Base-by-base conservation (phyloP, 805 yeast species). In the Debaryomyces prosopidis region DNA sequence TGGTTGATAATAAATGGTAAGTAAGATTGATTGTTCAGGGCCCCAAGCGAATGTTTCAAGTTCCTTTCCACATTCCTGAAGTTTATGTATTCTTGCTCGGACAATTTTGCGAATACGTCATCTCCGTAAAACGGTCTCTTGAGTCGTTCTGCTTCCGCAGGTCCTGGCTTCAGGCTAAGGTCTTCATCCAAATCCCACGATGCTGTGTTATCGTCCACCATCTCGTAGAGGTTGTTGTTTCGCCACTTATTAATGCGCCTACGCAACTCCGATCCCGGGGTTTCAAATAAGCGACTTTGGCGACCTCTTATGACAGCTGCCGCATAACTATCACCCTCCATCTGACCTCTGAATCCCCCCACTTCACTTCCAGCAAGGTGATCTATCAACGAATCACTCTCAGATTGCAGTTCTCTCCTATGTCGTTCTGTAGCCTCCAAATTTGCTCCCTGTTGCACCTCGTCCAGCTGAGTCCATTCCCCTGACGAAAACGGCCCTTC, bases 161-260 rank as follows among this genome's bases (percentile, higher is more conserved):
- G 32, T n/a, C 20, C 41, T 10, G 15, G 6, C n/a, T 16, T 10
- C 19, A 18, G 19, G 4, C 23, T 17, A n/a, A 47, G 36, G 18
- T 43, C 40, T 40, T 64, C 69, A 40, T 66, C 71, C 37, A 68
- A 50, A 44, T 68, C 64, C 71, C 71, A 67, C 35, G 65, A 58
- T 14, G 73, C 73, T 5, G 62, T 55, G 49, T 68, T 67, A 43
- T 67, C 73, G 46, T 63, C 68, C 7, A 62, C 52, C 10, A 63
- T 34, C 15, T 56, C 58, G 14, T 46, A 52, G 7, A 47, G 40
- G 15, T 50, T 40, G n/a, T 49, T 42, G 12, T 35, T 36, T 16
- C 57, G 53, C 65, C 63, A 61, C 26, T 49, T 53, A 30, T 53
- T 48, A 16, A 61, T 59, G 15, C 57, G 48, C 42, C 34, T 40